Evolutionary conservation across 2,329 filamentous ascomycete genomes (phyloP).

Genomic region (Xylariales sp.): DNA sequence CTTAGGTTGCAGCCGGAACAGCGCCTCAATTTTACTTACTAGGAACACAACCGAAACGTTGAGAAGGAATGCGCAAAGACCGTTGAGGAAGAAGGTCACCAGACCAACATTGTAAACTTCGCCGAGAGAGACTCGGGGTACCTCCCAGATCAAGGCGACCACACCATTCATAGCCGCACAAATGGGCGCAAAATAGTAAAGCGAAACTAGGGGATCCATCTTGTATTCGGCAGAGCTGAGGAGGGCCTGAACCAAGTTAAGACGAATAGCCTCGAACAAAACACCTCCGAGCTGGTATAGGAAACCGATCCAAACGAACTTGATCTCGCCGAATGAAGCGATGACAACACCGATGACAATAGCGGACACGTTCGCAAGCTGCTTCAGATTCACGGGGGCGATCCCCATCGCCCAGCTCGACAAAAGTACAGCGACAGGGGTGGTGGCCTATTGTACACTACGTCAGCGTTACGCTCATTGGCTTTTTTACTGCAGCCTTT

Average conservation of each 20-base stretch:
- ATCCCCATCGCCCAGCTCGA: conserved; percentile 90
- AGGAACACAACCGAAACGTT: conserved; percentile 89
- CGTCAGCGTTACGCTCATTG: conserved; percentile 29
- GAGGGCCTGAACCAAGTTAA: conserved; percentile 86
- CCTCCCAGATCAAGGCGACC: conserved; percentile 78
- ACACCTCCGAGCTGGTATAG: conserved; percentile 83
- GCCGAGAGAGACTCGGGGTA: conserved; percentile 74
- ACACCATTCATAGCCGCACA: conserved; percentile 85
- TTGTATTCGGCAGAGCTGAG: conserved; percentile 87
- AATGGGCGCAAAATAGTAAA: conserved; percentile 90
- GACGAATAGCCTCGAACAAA: conserved; percentile 82
- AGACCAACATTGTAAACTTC: conserved; percentile 81
- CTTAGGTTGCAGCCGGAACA: neutral
- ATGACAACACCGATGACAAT: conserved; percentile 96
- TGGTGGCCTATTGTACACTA: conserved; percentile 75
- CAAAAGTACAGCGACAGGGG: conserved; percentile 90
- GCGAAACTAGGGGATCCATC: conserved; percentile 89
- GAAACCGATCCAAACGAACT: conserved; percentile 85
- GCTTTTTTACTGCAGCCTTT: neutral
- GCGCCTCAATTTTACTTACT: conserved; percentile 63
- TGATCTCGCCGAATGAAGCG: conserved; percentile 94
- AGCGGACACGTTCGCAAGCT: conserved; percentile 90
- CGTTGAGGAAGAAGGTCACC: conserved; percentile 79
- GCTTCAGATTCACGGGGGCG: conserved; percentile 83
- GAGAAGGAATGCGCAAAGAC: conserved; percentile 80